Evolutionary conservation across 305 asterid species (phyloP), one percentile per base, ranked within the genome.

Genomic region (Coffea humblotiana): DNA sequence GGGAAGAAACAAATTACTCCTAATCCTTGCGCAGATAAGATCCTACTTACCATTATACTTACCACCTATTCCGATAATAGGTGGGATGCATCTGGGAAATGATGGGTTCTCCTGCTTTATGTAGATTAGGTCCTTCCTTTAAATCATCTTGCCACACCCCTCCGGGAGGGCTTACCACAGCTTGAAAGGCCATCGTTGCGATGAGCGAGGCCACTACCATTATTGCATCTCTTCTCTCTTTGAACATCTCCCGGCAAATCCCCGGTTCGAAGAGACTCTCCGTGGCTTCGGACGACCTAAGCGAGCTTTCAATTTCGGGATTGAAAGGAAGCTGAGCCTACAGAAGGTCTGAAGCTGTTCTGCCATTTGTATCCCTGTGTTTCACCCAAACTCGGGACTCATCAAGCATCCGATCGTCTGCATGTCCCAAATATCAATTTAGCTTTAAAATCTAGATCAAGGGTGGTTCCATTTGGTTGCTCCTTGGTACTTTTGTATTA

Each of bases 141-240:
- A n/a, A 8, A 16, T 86, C 75, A 0, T 84, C 90, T 32, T 89
- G 89, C 91, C 91, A 88, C 5, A 85, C 82, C 58, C 93, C 92
- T 15, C 91, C 93, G 0, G 90, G 82, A 16, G 93, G 93, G 85
- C 58, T 91, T 40, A 90, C 82, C 10, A 86, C 90, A 0, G 84
- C 90, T 29, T 29, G 32, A 29, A 29, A 29, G 3, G 91, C 92
- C 90, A 88, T 90, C 2, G 92, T 88, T 25, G 96, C 92, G 47
- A 86, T 86, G 66, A 91, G 90, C 49, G 85, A 74, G 0, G 91
- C 91, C 69, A 88, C 92, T 74, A 91, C 90, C 92, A 88, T 91
- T 80, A 89, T 75, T 18, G 89, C 10, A 49, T 89, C 95, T 0
- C 90, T 84, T 58, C 85, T 91, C 77, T 79, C 86, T 65, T 83